phyloP scores from a whole-genome alignment of 2,329 filamentous ascomycete species.

The Setomelanomma holmii region DNA sequence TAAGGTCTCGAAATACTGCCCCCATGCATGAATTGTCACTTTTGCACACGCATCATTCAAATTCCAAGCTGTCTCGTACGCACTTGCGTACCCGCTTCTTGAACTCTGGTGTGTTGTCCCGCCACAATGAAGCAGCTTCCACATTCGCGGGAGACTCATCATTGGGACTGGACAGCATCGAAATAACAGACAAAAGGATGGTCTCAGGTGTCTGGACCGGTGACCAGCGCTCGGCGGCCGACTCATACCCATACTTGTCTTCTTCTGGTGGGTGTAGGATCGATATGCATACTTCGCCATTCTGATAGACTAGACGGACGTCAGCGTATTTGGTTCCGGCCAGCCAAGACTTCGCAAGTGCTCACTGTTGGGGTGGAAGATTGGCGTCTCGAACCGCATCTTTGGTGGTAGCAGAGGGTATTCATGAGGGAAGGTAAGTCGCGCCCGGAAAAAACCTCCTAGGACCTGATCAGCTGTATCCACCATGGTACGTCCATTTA shows the following conservation, averaged over 20 bases:
- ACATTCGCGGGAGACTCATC: conserved; percentile 97
- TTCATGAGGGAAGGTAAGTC: conserved; percentile 93
- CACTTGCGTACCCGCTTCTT: conserved; percentile 84
- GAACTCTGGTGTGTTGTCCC: conserved; percentile 82
- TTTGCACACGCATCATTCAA: conserved; percentile 39
- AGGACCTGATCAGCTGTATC: not conserved
- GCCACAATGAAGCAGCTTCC: conserved; percentile 96
- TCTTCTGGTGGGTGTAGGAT: conserved; percentile 96
- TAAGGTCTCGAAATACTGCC: not conserved
- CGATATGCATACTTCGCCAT: conserved; percentile 95
- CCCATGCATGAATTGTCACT: not conserved
- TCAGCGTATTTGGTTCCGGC: conserved; percentile 4
- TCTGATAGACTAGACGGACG: conserved; percentile 75
- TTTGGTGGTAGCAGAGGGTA: conserved; percentile 95
- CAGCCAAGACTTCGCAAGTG: not conserved
- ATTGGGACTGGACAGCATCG: conserved; percentile 96
- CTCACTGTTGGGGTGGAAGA: conserved; percentile 96
- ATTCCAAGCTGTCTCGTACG: conserved; percentile 64
- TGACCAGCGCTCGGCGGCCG: conserved; percentile 93
- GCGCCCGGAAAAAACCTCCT: conserved; percentile 92
- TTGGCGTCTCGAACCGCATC: conserved; percentile 92
- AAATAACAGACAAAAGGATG: conserved; percentile 96
- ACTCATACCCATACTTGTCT: conserved; percentile 98
- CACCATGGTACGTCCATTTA: not conserved
- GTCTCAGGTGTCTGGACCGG: conserved; percentile 98